Percentiles rank a stretch among this genome's conserved stretches.
Evolutionary conservation across 1,284 basidiomycete species (phyloP).

Genomic region (Marasmius tenuissimus): DNA sequence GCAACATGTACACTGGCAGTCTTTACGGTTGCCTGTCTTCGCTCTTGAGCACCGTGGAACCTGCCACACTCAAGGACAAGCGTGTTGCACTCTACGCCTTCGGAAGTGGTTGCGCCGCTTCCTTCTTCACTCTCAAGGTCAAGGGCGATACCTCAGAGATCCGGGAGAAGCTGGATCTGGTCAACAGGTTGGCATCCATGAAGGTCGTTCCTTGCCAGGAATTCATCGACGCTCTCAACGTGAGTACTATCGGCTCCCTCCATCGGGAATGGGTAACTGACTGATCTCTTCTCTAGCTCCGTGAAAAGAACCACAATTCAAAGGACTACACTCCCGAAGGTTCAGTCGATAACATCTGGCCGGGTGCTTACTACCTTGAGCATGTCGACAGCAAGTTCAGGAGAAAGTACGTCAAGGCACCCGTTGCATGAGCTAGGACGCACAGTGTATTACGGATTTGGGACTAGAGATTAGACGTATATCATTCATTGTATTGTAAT

Average conservation of each 20-base stretch:
- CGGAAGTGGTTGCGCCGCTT: slow-evolving; percentile 79
- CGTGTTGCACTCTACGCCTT: slow-evolving; percentile 82
- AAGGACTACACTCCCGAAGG: slow-evolving; percentile 86
- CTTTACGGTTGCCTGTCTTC: slow-evolving; percentile 82
- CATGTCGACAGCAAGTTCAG: slow-evolving; percentile 92
- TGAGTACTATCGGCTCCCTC: slow-evolving; percentile 40
- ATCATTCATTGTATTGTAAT: not conserved
- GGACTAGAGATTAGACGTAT: not conserved
- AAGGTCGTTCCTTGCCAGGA: slow-evolving; percentile 90
- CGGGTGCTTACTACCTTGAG: slow-evolving; percentile 92
- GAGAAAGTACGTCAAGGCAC: slow-evolving; percentile 76
- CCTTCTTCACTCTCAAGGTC: slow-evolving; percentile 77
- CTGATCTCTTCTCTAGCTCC: slow-evolving; percentile 53
- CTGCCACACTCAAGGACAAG: slow-evolving; percentile 61
- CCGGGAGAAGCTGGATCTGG: slow-evolving; percentile 67
- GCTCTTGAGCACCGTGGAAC: slow-evolving; percentile 57
- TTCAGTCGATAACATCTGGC: slow-evolving; percentile 90
- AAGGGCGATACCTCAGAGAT: slow-evolving; percentile 76
- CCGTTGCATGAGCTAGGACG: slow-evolving; percentile 35
- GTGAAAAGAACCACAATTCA: slow-evolving; percentile 96
- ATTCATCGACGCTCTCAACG: slow-evolving; percentile 48
- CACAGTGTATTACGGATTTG: not conserved
- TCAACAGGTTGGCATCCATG: slow-evolving; percentile 80
- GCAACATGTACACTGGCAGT: slow-evolving; percentile 91
- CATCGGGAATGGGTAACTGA: slow-evolving; percentile 3